phyloP scores from a whole-genome alignment of 169 alveolate genomes.

The Eimeria maxima region DNA sequence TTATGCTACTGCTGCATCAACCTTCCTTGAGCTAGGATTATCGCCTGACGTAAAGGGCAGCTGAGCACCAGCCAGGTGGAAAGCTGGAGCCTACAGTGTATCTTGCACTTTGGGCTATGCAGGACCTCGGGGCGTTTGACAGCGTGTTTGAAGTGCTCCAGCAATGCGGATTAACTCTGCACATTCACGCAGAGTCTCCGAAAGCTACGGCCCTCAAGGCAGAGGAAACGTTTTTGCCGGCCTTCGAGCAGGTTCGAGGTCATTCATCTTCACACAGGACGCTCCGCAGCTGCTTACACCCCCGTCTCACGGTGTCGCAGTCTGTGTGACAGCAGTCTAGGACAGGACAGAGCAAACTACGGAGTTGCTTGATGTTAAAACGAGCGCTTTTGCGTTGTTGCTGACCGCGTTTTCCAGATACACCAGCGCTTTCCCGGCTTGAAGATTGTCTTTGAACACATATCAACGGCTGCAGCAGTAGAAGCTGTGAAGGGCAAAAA shows the following conservation, averaged over 20 bases:
- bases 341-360: not conserved
- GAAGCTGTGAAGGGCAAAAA: slow-evolving; percentile 42
- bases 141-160: slow-evolving; percentile 77
- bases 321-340: not conserved
- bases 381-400: not conserved
- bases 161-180: slow-evolving; percentile 80
- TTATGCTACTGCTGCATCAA: not conserved
- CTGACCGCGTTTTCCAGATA: slow-evolving; percentile 1
- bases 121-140: slow-evolving; percentile 75
- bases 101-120: not conserved
- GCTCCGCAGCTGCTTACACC: not conserved
- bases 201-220: slow-evolving; percentile 81
- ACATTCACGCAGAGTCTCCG: slow-evolving; percentile 85
- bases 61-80: not conserved
- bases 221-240: slow-evolving; percentile 82
- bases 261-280: not conserved
- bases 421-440: slow-evolving; percentile 75
- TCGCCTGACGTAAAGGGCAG: not conserved
- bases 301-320: not conserved
- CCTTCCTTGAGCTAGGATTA: not conserved
- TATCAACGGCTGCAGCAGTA: slow-evolving; percentile 85
- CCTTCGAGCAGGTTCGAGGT: slow-evolving; percentile 66
- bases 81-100: not conserved
- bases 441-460: slow-evolving; percentile 85
- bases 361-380: not conserved